A percentile compares a stretch with the other conserved stretches of the same genome.
Conservation (phyloP, 441 rosid species). For the Corymbia calophylla region DNA sequence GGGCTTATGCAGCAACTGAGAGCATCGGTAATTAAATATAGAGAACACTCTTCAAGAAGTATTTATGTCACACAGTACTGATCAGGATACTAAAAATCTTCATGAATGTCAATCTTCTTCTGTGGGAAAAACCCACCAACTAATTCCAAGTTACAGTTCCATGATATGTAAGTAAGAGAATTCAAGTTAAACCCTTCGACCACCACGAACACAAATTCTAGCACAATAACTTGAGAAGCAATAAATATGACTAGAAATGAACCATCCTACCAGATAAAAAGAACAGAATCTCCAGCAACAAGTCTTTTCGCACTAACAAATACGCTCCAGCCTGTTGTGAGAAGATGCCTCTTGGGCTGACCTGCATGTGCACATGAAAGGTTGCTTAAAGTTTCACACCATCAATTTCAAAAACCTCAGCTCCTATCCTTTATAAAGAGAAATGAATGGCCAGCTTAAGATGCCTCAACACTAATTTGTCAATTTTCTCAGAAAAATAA, state of each 20-base stretch:
- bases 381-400: background rate
- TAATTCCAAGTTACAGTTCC: background rate
- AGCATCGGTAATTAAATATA: background rate
- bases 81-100: background rate
- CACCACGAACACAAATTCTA: background rate
- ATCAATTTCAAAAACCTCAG: background rate
- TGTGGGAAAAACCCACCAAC: background rate
- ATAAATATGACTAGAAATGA: background rate
- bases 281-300: conserved; percentile 1
- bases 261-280: background rate
- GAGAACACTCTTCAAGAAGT: background rate
- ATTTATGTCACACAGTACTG: background rate
- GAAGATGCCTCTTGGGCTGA: conserved; percentile 4
- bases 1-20: background rate
- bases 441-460: background rate
- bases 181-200: background rate
- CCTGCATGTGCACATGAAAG: background rate
- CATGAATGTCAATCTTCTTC: background rate
- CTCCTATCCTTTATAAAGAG: background rate
- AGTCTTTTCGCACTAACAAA: conserved; percentile 1
- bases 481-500: background rate
- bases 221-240: background rate
- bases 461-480: background rate
- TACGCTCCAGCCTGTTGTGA: conserved; percentile 1
- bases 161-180: background rate